Percentiles rank a stretch among this genome's conserved stretches.
Conservation (phyloP, 1,284 basidiomycete species). For the Termitomyces sp. region DNA sequence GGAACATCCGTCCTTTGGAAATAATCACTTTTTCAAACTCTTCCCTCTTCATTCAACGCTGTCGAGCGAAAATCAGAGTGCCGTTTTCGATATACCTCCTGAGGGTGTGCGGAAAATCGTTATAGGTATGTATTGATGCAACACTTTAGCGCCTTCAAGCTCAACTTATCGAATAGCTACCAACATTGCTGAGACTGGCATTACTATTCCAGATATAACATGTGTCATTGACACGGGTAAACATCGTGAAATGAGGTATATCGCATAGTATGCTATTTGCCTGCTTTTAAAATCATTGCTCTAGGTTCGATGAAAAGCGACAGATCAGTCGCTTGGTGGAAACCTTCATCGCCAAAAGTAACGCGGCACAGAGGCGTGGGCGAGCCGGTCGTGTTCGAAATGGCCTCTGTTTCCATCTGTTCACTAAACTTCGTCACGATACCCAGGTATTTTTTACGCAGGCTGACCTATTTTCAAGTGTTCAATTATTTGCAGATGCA, state of each 20-base stretch:
- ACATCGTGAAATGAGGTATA: slow-evolving; percentile 86
- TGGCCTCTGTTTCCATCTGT: slow-evolving; percentile 94
- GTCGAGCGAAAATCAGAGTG: slow-evolving; percentile 85
- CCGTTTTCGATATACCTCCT: slow-evolving; percentile 87
- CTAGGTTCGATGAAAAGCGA: slow-evolving; percentile 94
- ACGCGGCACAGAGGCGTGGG: slow-evolving; percentile 89
- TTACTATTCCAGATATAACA: slow-evolving; percentile 97
- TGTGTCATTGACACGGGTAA: slow-evolving; percentile 97
- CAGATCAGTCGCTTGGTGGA: slow-evolving; percentile 93
- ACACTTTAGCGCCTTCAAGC: background rate
- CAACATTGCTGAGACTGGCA: slow-evolving; percentile 88
- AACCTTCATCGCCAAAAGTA: slow-evolving; percentile 90
- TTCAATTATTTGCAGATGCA: slow-evolving; percentile 55
- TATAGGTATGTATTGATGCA: slow-evolving; percentile 53
- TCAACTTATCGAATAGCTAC: slow-evolving; percentile 42
- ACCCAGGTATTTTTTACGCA: slow-evolving; percentile 41
- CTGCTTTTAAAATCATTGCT: background rate
- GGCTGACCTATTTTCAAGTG: slow-evolving; percentile 24
- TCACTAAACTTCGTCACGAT: slow-evolving; percentile 87
- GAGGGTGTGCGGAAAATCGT: slow-evolving; percentile 86
- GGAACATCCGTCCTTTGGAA: slow-evolving; percentile 76
- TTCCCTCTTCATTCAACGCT: slow-evolving; percentile 93
- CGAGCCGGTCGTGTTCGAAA: slow-evolving; percentile 89
- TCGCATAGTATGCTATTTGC: background rate
- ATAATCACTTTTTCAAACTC: slow-evolving; percentile 63